Conservation (phyloP, 2,329 filamentous ascomycete genomes). For the Cladosporium oxysporum region DNA sequence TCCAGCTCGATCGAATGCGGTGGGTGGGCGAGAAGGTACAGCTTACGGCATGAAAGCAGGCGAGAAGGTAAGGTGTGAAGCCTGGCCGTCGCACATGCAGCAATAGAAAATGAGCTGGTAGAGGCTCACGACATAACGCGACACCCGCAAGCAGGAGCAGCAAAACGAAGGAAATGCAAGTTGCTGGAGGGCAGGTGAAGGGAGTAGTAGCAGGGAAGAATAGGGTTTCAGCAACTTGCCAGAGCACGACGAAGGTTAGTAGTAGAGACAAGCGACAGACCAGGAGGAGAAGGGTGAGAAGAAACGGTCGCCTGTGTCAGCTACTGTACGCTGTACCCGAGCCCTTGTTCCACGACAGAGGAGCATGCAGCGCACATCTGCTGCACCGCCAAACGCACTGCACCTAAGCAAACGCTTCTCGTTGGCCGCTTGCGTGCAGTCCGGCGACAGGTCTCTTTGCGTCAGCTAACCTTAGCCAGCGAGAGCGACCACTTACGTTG, state of each 20-base stretch:
- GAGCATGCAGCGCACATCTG: conserved; percentile 8
- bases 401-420: background rate
- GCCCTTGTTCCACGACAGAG: conserved; percentile 12
- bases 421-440: background rate
- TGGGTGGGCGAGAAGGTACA: conserved; percentile 5
- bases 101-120: background rate
- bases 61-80: background rate
- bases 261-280: background rate
- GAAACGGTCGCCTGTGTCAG: conserved; percentile 16
- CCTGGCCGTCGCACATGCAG: background rate
- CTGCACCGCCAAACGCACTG: conserved; percentile 2
- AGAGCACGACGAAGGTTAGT: background rate
- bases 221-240: background rate
- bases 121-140: conserved; percentile 16
- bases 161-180: background rate
- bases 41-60: conserved; percentile 7
- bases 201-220: background rate
- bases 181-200: background rate
- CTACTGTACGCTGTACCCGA: background rate
- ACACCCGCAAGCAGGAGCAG: conserved; percentile 5
- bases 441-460: background rate
- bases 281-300: conserved; percentile 5
- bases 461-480: background rate
- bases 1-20: conserved; percentile 15
- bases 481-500: background rate